These are phyloP conservation scores for Heliosperma pusillum DNA, from an alignment of 148 eudicot genomes.

Conservation along the genomic window DNA sequence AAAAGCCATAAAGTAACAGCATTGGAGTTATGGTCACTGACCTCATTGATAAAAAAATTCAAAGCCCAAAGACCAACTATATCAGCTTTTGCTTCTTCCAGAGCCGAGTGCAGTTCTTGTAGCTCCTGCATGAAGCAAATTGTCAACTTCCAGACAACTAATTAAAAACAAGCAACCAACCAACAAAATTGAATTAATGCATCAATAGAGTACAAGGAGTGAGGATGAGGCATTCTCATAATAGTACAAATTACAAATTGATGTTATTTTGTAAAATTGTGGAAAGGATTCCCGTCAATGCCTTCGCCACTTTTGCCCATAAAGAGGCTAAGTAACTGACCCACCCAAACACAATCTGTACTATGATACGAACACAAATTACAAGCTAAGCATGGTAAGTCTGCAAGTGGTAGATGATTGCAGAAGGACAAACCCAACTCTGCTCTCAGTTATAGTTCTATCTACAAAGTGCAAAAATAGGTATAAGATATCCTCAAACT, in stretches of 20 bases:
- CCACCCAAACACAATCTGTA: background rate
- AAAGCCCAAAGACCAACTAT: slow-evolving; percentile 99
- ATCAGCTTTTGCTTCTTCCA: slow-evolving; percentile 99
- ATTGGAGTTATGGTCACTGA: slow-evolving; percentile 21
- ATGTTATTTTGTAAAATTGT: background rate
- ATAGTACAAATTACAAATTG: background rate
- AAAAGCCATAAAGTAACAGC: background rate
- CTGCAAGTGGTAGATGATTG: background rate
- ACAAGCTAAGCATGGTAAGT: no score
- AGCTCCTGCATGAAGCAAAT: slow-evolving; percentile 53
- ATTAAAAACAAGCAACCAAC: background rate
- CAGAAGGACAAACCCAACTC: background rate
- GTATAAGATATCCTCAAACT: background rate
- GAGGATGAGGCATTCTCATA: background rate
- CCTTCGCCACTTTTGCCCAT: background rate
- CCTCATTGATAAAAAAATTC: slow-evolving; percentile 67
- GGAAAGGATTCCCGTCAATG: background rate
- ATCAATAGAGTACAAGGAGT: background rate
- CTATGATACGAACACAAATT: background rate
- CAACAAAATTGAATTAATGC: background rate
- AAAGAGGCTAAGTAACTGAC: background rate
- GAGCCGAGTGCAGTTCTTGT: slow-evolving; percentile 88
- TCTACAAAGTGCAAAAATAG: background rate
- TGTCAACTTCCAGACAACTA: background rate
- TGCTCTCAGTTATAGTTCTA: background rate